Percentiles rank a stretch among this genome's conserved stretches.
Conservation (phyloP, 352 stramenopile species). For the Globisporangium perplexum region DNA sequence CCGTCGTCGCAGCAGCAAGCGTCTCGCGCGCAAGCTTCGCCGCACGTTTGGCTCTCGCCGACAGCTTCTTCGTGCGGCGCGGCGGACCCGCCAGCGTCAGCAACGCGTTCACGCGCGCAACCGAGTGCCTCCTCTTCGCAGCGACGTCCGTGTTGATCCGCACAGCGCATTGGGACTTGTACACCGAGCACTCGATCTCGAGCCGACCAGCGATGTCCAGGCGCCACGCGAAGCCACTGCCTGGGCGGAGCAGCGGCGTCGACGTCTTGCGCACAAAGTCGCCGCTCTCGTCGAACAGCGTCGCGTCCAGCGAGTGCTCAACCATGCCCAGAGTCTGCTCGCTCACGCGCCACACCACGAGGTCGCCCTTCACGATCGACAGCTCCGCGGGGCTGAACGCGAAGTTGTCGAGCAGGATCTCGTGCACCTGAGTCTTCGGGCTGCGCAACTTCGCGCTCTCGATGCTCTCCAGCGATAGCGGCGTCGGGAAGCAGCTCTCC, state of each 20-base stretch:
- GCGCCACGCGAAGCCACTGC: slow-evolving; percentile 27
- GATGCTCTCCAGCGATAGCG: slow-evolving; percentile 19
- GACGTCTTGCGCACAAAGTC: slow-evolving; percentile 9
- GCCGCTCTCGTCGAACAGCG: slow-evolving; percentile 9
- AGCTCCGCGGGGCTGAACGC: slow-evolving; percentile 24
- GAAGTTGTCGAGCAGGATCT: slow-evolving; percentile 35
- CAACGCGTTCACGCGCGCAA: slow-evolving; percentile 5
- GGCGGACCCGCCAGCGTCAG: slow-evolving; percentile 6
- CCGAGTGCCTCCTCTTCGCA: slow-evolving; percentile 9
- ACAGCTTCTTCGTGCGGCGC: slow-evolving; percentile 21
- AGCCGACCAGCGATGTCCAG: slow-evolving; percentile 20
- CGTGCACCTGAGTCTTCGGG: slow-evolving; percentile 17
- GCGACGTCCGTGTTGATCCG: slow-evolving; percentile 10
- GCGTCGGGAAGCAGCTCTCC: slow-evolving; percentile 17
- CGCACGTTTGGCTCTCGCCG: slow-evolving; percentile 12
- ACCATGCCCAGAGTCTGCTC: slow-evolving; percentile 25
- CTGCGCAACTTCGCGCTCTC: neutral
- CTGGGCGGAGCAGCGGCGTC: slow-evolving; percentile 19
- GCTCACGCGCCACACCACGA: slow-evolving; percentile 38
- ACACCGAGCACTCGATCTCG: slow-evolving; percentile 28
- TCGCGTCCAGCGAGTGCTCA: slow-evolving; percentile 31
- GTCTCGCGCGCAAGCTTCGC: slow-evolving; percentile 6
- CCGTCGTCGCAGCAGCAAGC: slow-evolving; percentile 5
- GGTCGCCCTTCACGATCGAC: slow-evolving; percentile 20
- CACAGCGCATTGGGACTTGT: slow-evolving; percentile 26